Evolutionary conservation across 805 yeast genomes (phyloP), one percentile per base, ranked within the genome.

Genomic region (Wickerhamomyces mucosus): DNA sequence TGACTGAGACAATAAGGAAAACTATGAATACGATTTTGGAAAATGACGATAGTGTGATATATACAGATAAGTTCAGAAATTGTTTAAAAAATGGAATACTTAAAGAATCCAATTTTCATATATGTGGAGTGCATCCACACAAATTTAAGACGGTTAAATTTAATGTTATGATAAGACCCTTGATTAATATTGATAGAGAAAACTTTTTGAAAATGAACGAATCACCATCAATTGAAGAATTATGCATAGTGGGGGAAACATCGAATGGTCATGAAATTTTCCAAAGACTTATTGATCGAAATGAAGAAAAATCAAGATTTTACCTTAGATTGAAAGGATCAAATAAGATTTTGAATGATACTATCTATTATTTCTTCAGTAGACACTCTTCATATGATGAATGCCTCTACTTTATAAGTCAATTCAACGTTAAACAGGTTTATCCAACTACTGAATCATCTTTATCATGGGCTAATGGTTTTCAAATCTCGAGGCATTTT

Each of bases 331-430:
- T 60, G 0, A 27, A 35, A 7, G 48, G 45, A 3, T 48, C 57
- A 1, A 34, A 39, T 3, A 50, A 48, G 15, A 39, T 61, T 3
- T 45, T 67, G 7, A 63, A 66, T 1, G 43, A 41, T n/a, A 58
- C 55, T 9, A 35, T 67, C 3, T 50, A 50, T 28, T 52, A 63
- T 12, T 42, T 63, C 7, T 69, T 60, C 40, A 65, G 72, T 5
- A 44, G 73, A 26, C 74, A 69, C 37, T 65, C 72, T 2, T 64
- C 72, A 3, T 69, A 56, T 35, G 29, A 53, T 7, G 75, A 69
- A 39, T 48, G 57, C 12, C 36, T 48, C 13, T 33, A 52, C 8
- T 57, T 69, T 10, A 42, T 68, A 2, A 37, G 48, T 5, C 25
- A 49, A 20, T 60, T 69, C 31, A 45, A 36, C 8, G 69, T 70